Conservation (phyloP, 164 flowering plant species). For the Magnolia changhungtana region DNA sequence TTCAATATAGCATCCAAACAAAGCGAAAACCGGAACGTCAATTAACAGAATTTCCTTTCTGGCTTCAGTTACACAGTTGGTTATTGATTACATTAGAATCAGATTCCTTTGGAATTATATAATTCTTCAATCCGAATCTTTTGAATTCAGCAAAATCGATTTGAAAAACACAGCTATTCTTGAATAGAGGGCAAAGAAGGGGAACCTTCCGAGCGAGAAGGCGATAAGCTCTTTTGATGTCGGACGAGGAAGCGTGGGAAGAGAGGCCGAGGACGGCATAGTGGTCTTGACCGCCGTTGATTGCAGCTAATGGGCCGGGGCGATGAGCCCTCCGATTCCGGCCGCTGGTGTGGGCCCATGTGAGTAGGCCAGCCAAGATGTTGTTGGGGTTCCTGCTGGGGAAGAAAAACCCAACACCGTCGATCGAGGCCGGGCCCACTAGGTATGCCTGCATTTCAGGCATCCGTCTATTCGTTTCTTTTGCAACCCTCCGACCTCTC, state of each 20-base stretch:
- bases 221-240: constrained; percentile 76
- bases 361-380: background rate
- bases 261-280: constrained; percentile 63
- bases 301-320: constrained; percentile 24
- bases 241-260: constrained; percentile 46
- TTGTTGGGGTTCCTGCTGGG: background rate
- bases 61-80: background rate
- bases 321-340: constrained; percentile 10
- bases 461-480: background rate
- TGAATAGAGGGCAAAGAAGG: background rate
- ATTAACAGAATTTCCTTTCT: too few relatives aligned
- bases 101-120: background rate
- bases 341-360: constrained; percentile 4
- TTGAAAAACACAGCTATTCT: background rate
- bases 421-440: constrained; percentile 34
- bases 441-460: constrained; percentile 48
- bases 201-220: constrained; percentile 81
- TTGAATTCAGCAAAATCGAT: background rate
- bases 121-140: background rate
- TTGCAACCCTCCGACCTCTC: background rate
- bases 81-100: background rate
- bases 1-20: too few relatives aligned
- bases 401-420: constrained; percentile 14
- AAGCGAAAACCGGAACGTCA: too few relatives aligned
- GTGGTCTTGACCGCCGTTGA: constrained; percentile 51